Base-by-base conservation (phyloP, 169 alveolate genomes). In the Plasmodium relictum region DNA sequence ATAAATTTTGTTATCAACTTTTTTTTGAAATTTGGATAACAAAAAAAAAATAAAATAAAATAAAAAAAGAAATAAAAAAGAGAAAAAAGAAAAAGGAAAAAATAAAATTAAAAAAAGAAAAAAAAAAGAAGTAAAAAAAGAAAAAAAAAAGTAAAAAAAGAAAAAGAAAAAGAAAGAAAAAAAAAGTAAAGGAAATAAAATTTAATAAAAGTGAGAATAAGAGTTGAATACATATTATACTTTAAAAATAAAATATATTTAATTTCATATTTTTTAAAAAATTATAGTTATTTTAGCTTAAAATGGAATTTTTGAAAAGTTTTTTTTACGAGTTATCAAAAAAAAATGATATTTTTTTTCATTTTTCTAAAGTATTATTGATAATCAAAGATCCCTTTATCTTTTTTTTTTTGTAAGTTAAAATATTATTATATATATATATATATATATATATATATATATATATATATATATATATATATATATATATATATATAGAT, bases 321-420 rank as follows among this genome's bases (percentile, higher is more conserved):
- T 31, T 31, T 31, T 50, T 73, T 31, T 14, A 26, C 10, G 22
- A 52, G 31, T 37, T 73, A 37, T 24, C 54, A 12, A 54, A 73
- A 18, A 73, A 73, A n/a, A 73, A 73, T 52, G 70, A 54, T 39
- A 42, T 24, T 26, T 24, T 52, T 26, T 16, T 73, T 39, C 39
- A 73, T 6, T 31, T 37, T 12, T 16, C 86, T 2, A 73, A 73
- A 14, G 50, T 54, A n/a, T 54, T 61, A 12, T 50, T 22, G 65
- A 18, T 31, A 22, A 8, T 73, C n/a, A 73, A 62, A 18, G 86
- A 73, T 42, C 86, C 86, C 58, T 73, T 73, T 44, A 73, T 45
- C 20, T 73, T 52, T 62, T 73, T 73, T 73, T 73, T 73, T 24
- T 41, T 73, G 86, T 73, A 73, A 31, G 50, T 52, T 20, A 73